Evolutionary conservation across 23 red algal species (phyloP).

Genomic region (Gracilaria vermiculophylla): DNA sequence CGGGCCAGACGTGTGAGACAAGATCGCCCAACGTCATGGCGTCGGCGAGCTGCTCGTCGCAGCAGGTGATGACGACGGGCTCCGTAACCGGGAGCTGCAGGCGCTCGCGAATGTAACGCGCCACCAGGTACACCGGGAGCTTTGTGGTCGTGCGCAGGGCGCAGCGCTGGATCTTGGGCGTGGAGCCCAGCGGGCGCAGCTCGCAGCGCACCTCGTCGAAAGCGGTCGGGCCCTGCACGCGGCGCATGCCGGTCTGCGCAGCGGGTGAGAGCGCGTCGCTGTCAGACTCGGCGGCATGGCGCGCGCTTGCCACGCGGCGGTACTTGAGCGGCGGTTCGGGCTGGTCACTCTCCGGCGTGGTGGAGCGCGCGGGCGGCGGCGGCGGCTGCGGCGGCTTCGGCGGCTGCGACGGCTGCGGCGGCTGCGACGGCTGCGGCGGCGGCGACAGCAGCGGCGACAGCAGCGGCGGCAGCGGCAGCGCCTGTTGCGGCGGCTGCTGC

Average conservation of each 20-base stretch:
- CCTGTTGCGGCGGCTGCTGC: too few species aligned
- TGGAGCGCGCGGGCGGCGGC: background rate
- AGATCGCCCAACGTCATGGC: constrained; percentile 37
- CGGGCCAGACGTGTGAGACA: constrained; percentile 35
- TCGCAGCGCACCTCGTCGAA: constrained; percentile 54
- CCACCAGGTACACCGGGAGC: background rate
- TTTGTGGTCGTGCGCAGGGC: constrained; percentile 31
- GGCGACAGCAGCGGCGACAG: too few species aligned
- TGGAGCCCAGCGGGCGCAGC: background rate
- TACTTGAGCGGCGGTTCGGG: background rate
- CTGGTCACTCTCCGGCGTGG: background rate
- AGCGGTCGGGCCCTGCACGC: constrained; percentile 12
- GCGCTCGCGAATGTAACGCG: background rate
- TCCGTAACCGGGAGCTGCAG: constrained; percentile 3
- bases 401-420: too few species aligned
- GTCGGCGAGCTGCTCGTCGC: constrained; percentile 16
- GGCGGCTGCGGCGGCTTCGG: background rate
- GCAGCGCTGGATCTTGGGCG: constrained; percentile 4
- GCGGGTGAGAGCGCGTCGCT: background rate
- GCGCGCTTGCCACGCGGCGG: background rate
- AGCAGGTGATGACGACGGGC: constrained; percentile 1
- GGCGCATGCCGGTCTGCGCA: background rate
- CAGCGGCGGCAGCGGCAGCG: too few species aligned
- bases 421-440: too few species aligned
- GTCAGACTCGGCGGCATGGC: background rate